Conservation (phyloP, 2,329 filamentous ascomycete genomes). For the Penicillium sumatraense region DNA sequence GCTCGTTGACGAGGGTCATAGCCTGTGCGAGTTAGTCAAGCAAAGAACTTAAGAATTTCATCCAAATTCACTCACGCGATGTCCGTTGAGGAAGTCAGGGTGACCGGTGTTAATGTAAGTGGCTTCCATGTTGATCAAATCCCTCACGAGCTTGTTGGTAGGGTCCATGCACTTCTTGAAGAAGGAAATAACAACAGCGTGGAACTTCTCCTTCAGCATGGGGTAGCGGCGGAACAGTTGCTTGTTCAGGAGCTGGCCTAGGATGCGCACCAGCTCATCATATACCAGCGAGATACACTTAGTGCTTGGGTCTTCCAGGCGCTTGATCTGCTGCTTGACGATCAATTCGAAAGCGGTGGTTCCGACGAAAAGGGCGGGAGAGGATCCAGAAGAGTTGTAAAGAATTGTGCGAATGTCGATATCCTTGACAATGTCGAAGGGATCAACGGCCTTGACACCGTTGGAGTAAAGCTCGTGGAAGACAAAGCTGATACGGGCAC, state of each 20-base stretch:
- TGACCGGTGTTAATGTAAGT: constrained; percentile 99
- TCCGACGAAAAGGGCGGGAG: constrained; percentile 93
- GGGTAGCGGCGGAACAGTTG: constrained; percentile 91
- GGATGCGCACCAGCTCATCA: constrained; percentile 94
- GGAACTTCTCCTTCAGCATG: constrained; percentile 94
- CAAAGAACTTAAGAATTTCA: neutral
- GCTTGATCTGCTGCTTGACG: constrained; percentile 97
- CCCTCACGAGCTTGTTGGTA: constrained; percentile 93
- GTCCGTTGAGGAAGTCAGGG: constrained; percentile 95
- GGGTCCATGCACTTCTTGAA: constrained; percentile 99
- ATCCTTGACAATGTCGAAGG: constrained; percentile 97
- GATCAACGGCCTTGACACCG: constrained; percentile 95
- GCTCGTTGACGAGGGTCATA: constrained; percentile 97
- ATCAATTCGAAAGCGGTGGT: constrained; percentile 98
- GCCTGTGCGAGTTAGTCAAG: constrained; percentile 57
- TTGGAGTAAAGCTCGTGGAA: constrained; percentile 99
- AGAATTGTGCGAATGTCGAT: constrained; percentile 95
- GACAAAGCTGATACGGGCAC: constrained; percentile 97
- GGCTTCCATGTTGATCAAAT: constrained; percentile 92
- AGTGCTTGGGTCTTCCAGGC: constrained; percentile 91
- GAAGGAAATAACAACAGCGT: constrained; percentile 86
- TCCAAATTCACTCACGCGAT: constrained; percentile 64
- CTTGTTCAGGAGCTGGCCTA: constrained; percentile 87
- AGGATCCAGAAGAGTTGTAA: constrained; percentile 99
- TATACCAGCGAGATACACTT: constrained; percentile 98